Conservation (phyloP, 495 filamentous ascomycete species). For the Lasiosphaeria hispida region DNA sequence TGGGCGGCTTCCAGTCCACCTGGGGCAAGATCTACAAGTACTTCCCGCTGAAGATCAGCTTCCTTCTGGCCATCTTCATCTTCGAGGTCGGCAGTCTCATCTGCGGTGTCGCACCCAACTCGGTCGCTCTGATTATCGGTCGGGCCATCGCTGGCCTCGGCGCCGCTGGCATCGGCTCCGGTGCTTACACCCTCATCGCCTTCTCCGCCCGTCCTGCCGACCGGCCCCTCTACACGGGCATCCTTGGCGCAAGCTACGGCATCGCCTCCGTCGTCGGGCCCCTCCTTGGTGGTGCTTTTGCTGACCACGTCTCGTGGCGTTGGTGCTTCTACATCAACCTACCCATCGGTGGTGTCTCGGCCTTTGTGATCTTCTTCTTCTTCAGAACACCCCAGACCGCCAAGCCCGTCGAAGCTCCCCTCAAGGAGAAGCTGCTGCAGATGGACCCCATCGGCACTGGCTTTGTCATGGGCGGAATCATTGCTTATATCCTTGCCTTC, state of each 20-base stretch:
- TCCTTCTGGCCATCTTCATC: slow-evolving; percentile 41
- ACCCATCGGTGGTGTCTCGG: slow-evolving; percentile 63
- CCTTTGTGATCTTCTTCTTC: slow-evolving; percentile 55
- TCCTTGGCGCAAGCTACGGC: slow-evolving; percentile 46
- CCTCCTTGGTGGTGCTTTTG: slow-evolving; percentile 30
- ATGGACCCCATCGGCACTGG: slow-evolving; percentile 65
- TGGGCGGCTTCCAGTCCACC: slow-evolving; percentile 37
- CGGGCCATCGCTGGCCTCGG: slow-evolving; percentile 56
- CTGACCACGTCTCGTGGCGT: slow-evolving; percentile 44
- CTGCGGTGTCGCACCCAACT: slow-evolving; percentile 56
- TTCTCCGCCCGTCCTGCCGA: slow-evolving; percentile 43
- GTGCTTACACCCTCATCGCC: slow-evolving; percentile 44
- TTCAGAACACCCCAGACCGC: slow-evolving; percentile 20
- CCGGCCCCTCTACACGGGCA: slow-evolving; percentile 47
- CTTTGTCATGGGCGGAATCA: slow-evolving; percentile 65
- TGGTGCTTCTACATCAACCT: slow-evolving; percentile 84
- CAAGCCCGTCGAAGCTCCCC: slow-evolving; percentile 21
- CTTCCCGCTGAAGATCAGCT: slow-evolving; percentile 43
- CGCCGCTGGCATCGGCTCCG: slow-evolving; percentile 42
- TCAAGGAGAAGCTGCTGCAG: slow-evolving; percentile 42
- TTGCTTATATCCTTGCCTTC: slow-evolving; percentile 70
- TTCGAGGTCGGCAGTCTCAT: slow-evolving; percentile 56
- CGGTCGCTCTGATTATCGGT: slow-evolving; percentile 54
- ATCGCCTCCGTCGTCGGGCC: slow-evolving; percentile 43
- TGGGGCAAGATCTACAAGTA: slow-evolving; percentile 43